These are phyloP conservation scores for Fusarium domesticum DNA, from an alignment of 2,329 filamentous ascomycete genomes.

Conservation along the genomic window DNA sequence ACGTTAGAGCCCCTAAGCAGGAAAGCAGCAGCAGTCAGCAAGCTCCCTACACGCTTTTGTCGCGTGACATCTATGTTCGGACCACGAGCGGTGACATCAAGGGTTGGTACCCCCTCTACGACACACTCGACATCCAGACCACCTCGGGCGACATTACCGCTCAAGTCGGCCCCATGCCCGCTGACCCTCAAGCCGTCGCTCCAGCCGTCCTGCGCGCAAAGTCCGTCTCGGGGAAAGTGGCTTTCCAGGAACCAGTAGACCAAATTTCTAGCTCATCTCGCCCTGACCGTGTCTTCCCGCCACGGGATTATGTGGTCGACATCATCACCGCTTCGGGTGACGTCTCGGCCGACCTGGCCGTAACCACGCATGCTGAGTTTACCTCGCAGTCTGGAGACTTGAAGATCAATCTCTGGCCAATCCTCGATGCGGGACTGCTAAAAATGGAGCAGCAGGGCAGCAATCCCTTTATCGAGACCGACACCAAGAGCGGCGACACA, in stretches of 20 bases:
- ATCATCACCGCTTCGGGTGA: conserved; percentile 45
- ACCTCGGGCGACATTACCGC: conserved; percentile 43
- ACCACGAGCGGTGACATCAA: conserved; percentile 44
- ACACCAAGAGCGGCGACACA: conserved; percentile 44
- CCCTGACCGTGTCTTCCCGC: conserved; percentile 35
- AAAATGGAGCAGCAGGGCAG: conserved; percentile 2
- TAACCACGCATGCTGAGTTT: conserved; percentile 37
- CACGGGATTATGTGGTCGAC: conserved; percentile 46
- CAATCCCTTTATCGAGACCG: conserved; percentile 38
- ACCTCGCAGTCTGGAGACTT: conserved; percentile 42
- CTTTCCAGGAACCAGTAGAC: conserved; percentile 41
- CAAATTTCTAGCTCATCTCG: conserved; percentile 15
- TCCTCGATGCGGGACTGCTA: conserved; percentile 34
- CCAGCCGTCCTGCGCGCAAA: conserved; percentile 42
- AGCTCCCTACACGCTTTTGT: conserved; percentile 41
- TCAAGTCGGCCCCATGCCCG: conserved; percentile 41
- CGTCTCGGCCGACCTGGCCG: conserved; percentile 41
- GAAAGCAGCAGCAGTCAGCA: conserved; percentile 24
- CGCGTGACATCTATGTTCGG: conserved; percentile 40
- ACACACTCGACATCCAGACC: conserved; percentile 44
- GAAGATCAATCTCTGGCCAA: conserved; percentile 41
- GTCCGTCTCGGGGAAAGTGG: conserved; percentile 44
- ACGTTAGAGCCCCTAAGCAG: conserved; percentile 37
- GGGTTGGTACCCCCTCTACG: conserved; percentile 51
- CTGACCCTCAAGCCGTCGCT: conserved; percentile 32